Evolutionary conservation across 2,329 filamentous ascomycete genomes (phyloP).

Genomic region (Colletotrichum nymphaeae): DNA sequence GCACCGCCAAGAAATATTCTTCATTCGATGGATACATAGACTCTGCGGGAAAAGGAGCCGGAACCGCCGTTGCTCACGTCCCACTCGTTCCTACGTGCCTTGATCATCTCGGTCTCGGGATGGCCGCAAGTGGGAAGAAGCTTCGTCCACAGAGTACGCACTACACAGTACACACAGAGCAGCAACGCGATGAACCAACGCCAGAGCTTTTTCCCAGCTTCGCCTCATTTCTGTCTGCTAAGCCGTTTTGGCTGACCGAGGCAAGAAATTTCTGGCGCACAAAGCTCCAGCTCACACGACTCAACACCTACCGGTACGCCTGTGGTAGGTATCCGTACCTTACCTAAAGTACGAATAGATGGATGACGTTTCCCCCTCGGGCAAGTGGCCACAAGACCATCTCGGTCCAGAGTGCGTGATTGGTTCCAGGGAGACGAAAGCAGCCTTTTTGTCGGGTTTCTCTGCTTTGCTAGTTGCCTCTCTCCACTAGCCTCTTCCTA

Average conservation of each 20-base stretch:
- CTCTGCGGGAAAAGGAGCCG: background rate
- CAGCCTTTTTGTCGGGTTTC: background rate
- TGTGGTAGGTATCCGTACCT: too few relatives aligned
- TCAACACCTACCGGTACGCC: background rate
- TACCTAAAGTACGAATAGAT: background rate
- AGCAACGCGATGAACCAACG: background rate
- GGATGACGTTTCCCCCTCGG: constrained; percentile 27
- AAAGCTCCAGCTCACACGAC: constrained; percentile 3
- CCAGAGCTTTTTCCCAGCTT: background rate
- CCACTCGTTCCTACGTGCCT: constrained; percentile 20
- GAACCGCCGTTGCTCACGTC: constrained; percentile 17
- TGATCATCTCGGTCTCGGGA: constrained; percentile 17
- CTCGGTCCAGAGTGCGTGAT: background rate
- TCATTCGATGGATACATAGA: too few relatives aligned
- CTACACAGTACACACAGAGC: background rate
- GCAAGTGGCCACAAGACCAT: constrained; percentile 28
- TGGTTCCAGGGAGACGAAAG: constrained; percentile 3
- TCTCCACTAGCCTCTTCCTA: background rate
- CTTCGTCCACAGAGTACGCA: background rate
- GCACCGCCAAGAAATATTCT: background rate
- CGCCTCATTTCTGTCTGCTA: background rate
- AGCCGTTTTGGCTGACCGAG: constrained; percentile 20
- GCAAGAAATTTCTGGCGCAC: background rate
- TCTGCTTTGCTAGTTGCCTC: background rate
- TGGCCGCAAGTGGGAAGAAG: constrained; percentile 13